These are phyloP conservation scores for Meyerozyma carpophila DNA, from an alignment of 1,139 yeast genomes.

Conservation along the genomic window DNA sequence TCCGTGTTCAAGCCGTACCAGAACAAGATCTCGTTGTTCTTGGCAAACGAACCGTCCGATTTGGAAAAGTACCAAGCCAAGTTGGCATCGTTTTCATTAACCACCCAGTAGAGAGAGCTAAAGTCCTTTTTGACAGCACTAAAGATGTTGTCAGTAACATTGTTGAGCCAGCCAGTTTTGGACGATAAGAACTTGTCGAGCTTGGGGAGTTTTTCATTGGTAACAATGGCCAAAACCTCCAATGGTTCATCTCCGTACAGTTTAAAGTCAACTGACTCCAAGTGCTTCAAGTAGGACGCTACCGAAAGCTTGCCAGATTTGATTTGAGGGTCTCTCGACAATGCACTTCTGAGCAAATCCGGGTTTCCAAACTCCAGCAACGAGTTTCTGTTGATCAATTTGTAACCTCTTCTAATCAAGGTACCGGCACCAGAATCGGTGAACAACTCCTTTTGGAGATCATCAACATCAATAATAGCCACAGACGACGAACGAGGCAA, in stretches of 20 bases:
- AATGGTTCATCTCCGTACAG: constrained; percentile 94
- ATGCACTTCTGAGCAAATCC: constrained; percentile 70
- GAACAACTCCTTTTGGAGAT: constrained; percentile 92
- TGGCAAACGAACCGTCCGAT: constrained; percentile 90
- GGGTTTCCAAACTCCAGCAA: constrained; percentile 70
- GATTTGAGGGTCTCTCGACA: constrained; percentile 73
- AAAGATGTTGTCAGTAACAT: constrained; percentile 93
- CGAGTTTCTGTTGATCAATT: constrained; percentile 65
- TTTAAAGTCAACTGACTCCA: constrained; percentile 61
- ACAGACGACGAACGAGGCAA: constrained; percentile 97
- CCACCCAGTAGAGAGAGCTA: constrained; percentile 76
- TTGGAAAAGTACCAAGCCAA: constrained; percentile 88
- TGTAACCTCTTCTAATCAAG: constrained; percentile 93
- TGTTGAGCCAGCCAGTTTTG: constrained; percentile 93
- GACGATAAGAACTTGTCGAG: constrained; percentile 85
- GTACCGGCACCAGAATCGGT: constrained; percentile 99
- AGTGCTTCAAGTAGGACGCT: constrained; percentile 72
- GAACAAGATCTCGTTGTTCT: constrained; percentile 83
- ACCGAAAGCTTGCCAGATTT: constrained; percentile 67
- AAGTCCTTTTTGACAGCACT: constrained; percentile 74
- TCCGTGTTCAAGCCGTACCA: constrained; percentile 86
- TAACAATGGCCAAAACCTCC: constrained; percentile 87
- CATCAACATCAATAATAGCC: constrained; percentile 92
- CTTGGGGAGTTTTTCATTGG: constrained; percentile 52
- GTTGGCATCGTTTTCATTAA: constrained; percentile 85